These are phyloP conservation scores for Cytospora paraplurivora DNA, from an alignment of 2,329 filamentous ascomycete species.

Conservation along the genomic window DNA sequence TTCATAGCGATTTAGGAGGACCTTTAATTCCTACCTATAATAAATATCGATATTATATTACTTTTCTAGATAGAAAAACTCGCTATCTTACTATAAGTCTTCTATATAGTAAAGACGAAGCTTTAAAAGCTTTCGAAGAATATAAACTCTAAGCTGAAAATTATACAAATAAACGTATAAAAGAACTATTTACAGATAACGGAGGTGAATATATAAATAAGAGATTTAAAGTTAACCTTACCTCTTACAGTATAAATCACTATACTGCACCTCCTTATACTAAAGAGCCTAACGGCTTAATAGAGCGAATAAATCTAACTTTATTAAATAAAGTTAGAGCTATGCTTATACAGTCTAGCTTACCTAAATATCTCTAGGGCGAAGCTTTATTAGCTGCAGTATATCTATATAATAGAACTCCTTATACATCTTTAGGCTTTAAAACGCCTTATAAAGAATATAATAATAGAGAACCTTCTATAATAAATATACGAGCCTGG, in stretches of 20 bases:
- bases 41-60: conserved; percentile 19
- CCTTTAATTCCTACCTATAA: conserved; percentile 7
- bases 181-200: conserved; percentile 12
- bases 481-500: neutral
- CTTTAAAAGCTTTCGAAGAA: conserved; percentile 9
- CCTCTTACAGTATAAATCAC: neutral
- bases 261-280: neutral
- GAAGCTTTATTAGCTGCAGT: conserved; percentile 3
- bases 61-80: conserved; percentile 10
- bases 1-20: conserved; percentile 4
- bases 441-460: too few relatives aligned
- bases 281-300: neutral
- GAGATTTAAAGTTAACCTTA: neutral
- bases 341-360: neutral
- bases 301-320: conserved; percentile 4
- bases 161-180: conserved; percentile 13
- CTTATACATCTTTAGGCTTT: too few relatives aligned
- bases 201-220: conserved; percentile 18
- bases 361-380: neutral
- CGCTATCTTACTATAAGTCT: neutral
- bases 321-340: conserved; percentile 9
- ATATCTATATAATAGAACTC: conserved; percentile 16
- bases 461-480: conserved; percentile 3
- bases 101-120: conserved; percentile 7
- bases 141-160: conserved; percentile 18